Base-by-base conservation (phyloP, 2,329 filamentous ascomycete genomes). In the Ophiostoma sp. region DNA sequence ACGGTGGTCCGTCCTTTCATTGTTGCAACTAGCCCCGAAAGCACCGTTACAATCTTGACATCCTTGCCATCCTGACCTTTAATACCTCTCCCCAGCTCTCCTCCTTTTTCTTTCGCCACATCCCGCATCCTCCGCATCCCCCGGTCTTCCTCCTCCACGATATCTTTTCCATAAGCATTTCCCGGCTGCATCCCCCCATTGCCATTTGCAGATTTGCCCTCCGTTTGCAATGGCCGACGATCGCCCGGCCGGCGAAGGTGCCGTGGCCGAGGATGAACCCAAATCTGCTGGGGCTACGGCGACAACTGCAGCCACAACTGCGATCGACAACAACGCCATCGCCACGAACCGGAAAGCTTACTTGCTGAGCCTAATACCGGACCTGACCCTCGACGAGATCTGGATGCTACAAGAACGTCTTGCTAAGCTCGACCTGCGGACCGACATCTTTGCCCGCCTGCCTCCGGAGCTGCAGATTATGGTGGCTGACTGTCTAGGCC, bases 381-480 rank as follows among this genome's bases (percentile, higher is more conserved):
- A 50, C 1, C 72, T 76, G 25, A 64, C 66, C 6, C 74, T 75
- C 25, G 74, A 76, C 48, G 76, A 77, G 68, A 74, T 76, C 45
- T 75, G 76, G 75, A 72, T 73, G 69, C 68, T 76, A 59, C 73
- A 74, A 57, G 22, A 64, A 11, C 59, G 52, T 2, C 72, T 77
- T 0, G 69, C 70, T 12, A 5, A 61, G 12, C 70, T 77, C 19
- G 75, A 77, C 48, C 50, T 76, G 55, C 72, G 74, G 15, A 74
- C 72, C 22, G 76, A 77, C 50, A 42, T 77, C 15, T 68, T 76
- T 33, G 64, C 36, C 6, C 72, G 72, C 0, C 71, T 78, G 48
- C 76, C 77, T 12, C 36, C 69, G 3, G 77, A 78, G 72, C 74
- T 78, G 64, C 75, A 73, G 71, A 50, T 77, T 15, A 61, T 72